Conservation (phyloP, 1,284 basidiomycete species). For the Sutorius eximius region DNA sequence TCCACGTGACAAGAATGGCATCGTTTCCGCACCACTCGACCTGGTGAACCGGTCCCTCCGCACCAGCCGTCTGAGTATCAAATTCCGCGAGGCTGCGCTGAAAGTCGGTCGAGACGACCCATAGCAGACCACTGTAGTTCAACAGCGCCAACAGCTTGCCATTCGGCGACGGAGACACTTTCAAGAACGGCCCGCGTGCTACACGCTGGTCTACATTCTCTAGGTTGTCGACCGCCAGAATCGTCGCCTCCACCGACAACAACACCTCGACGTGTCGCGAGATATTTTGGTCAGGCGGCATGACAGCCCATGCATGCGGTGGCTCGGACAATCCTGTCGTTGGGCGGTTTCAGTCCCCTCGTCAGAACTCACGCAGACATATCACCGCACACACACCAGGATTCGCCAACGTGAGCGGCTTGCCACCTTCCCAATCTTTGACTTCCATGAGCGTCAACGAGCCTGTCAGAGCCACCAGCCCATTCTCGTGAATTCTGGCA, state of each 20-base stretch:
- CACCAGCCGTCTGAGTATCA: constrained; percentile 58
- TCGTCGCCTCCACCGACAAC: constrained; percentile 74
- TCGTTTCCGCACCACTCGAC: constrained; percentile 98
- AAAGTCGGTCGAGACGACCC: constrained; percentile 94
- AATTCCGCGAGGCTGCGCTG: constrained; percentile 87
- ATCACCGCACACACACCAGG: constrained; percentile 53
- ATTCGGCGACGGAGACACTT: constrained; percentile 88
- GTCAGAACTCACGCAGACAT: background rate
- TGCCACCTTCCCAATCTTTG: constrained; percentile 79
- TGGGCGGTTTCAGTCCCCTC: constrained; percentile 14
- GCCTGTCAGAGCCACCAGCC: constrained; percentile 84
- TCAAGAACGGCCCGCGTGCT: constrained; percentile 84
- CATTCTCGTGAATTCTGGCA: constrained; percentile 82
- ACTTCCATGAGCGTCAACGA: constrained; percentile 80
- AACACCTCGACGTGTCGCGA: constrained; percentile 88
- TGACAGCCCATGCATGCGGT: constrained; percentile 80
- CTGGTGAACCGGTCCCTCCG: constrained; percentile 58
- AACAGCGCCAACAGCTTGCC: constrained; percentile 90
- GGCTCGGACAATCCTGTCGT: constrained; percentile 67
- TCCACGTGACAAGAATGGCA: constrained; percentile 87
- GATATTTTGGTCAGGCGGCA: constrained; percentile 83
- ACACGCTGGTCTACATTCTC: constrained; percentile 89
- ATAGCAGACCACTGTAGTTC: constrained; percentile 71
- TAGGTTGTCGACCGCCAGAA: constrained; percentile 82
- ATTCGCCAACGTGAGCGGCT: constrained; percentile 65